phyloP scores from a whole-genome alignment of 345 rosid genomes.

The Eucalyptus sp. region DNA sequence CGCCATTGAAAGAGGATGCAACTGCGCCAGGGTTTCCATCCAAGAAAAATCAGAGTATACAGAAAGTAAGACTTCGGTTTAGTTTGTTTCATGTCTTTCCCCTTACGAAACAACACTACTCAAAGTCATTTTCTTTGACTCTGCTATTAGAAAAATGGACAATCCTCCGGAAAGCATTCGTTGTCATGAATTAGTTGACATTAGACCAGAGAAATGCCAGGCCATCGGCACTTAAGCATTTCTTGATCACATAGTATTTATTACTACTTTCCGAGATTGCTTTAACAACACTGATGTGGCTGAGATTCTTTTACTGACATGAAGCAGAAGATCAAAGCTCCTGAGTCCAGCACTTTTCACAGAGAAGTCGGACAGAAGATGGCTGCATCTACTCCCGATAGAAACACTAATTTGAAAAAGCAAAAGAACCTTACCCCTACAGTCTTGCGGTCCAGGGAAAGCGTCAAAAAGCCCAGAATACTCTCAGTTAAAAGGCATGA shows the following conservation, averaged over 20 bases:
- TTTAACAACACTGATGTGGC: background rate
- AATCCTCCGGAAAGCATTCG: background rate
- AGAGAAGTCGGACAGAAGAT: constrained; percentile 3
- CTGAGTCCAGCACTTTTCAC: constrained; percentile 1
- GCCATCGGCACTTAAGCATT: background rate
- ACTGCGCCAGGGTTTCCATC: constrained; percentile 1
- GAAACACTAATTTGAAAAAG: constrained; percentile 6
- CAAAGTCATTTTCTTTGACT: background rate
- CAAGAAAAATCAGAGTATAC: constrained; percentile 10
- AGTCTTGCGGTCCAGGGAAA: background rate
- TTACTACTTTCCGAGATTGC: background rate
- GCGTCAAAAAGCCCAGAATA: constrained; percentile 22
- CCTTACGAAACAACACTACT: background rate
- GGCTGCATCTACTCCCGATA: constrained; percentile 3
- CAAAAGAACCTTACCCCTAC: background rate
- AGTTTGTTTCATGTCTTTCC: background rate
- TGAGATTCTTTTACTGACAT: background rate
- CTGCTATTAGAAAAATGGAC: background rate
- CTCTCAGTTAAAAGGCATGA: constrained; percentile 9
- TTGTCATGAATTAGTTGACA: background rate
- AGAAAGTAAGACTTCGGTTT: constrained; percentile 27
- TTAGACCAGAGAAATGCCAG: background rate
- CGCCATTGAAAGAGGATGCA: constrained; percentile 25
- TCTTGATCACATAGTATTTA: background rate
- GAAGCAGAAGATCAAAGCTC: constrained; percentile 10